phyloP scores from a whole-genome alignment of 768 basidiomycete species.

The Piloderma croceum region DNA sequence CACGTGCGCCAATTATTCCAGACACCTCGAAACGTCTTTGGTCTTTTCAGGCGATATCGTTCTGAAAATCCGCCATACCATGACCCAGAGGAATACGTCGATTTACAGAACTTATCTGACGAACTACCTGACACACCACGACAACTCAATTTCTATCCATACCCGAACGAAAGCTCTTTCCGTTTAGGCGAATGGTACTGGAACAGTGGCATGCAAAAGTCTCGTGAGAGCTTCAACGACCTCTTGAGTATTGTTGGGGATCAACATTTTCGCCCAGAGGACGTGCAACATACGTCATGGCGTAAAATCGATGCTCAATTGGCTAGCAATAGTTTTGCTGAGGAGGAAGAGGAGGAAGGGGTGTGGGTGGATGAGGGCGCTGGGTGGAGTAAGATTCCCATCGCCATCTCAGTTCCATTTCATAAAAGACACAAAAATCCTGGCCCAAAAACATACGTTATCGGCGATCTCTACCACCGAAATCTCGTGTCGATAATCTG shows the following conservation, averaged over 20 bases:
- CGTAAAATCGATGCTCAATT: slow-evolving; percentile 16
- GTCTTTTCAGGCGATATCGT: too few relatives aligned
- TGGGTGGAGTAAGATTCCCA: slow-evolving; percentile 17
- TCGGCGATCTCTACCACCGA: slow-evolving; percentile 17
- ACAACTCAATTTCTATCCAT: slow-evolving; percentile 21
- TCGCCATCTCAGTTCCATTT: slow-evolving; percentile 19
- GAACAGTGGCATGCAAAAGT: slow-evolving; percentile 15
- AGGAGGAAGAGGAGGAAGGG: slow-evolving; percentile 8
- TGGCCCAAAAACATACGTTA: slow-evolving; percentile 13
- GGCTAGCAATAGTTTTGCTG: slow-evolving; percentile 9
- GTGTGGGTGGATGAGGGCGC: too few relatives aligned
- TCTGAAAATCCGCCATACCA: too few relatives aligned
- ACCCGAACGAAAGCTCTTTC: slow-evolving; percentile 19
- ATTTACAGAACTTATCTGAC: too few relatives aligned
- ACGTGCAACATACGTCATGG: slow-evolving; percentile 17
- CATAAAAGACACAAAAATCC: slow-evolving; percentile 10
- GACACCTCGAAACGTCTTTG: too few relatives aligned
- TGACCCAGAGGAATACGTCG: too few relatives aligned
- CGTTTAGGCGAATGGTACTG: slow-evolving; percentile 19
- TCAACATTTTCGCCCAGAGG: slow-evolving; percentile 9
- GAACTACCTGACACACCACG: too few relatives aligned
- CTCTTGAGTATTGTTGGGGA: slow-evolving; percentile 12
- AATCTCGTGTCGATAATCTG: slow-evolving; percentile 12
- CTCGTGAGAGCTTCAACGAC: slow-evolving; percentile 10
- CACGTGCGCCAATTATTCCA: too few relatives aligned